phyloP scores from a whole-genome alignment of 1,139 yeast genomes.

The Chernovozyma sophiae-reginae region DNA sequence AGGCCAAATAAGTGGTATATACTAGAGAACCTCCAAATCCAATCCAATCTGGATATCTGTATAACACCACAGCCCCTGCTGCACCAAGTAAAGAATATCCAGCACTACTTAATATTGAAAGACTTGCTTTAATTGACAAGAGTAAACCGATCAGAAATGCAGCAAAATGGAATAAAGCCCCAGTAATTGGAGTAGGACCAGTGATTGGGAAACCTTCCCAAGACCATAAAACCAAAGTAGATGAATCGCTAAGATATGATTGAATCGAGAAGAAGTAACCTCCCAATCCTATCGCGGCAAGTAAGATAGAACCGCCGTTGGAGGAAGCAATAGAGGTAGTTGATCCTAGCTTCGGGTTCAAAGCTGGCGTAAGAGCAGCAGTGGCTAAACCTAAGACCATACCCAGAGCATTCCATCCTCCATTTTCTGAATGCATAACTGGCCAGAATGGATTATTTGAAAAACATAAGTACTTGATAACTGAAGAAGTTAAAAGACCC shows the following conservation, averaged over 20 bases:
- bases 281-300: constrained; percentile 71
- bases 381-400: constrained; percentile 60
- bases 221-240: constrained; percentile 82
- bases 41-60: constrained; percentile 64
- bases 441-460: constrained; percentile 98
- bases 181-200: constrained; percentile 90
- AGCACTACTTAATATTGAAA: constrained; percentile 18
- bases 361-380: constrained; percentile 48
- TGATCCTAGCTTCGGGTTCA: constrained; percentile 10
- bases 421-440: constrained; percentile 78
- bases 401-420: constrained; percentile 80
- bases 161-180: constrained; percentile 66
- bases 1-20: constrained; percentile 59
- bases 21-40: constrained; percentile 76
- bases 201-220: constrained; percentile 90
- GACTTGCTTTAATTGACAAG: constrained; percentile 17
- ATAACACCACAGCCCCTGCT: constrained; percentile 47
- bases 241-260: constrained; percentile 76
- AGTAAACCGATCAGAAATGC: constrained; percentile 57
- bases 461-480: constrained; percentile 69
- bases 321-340: constrained; percentile 1
- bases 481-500: constrained; percentile 71
- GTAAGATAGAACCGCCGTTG: constrained; percentile 37
- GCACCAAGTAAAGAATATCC: constrained; percentile 40
- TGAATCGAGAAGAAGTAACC: constrained; percentile 68